A percentile compares a stretch with the other conserved stretches of the same genome.
These are phyloP conservation scores for Aspergillus proliferans DNA, from an alignment of 2,329 filamentous ascomycete species.

Conservation along the genomic window DNA sequence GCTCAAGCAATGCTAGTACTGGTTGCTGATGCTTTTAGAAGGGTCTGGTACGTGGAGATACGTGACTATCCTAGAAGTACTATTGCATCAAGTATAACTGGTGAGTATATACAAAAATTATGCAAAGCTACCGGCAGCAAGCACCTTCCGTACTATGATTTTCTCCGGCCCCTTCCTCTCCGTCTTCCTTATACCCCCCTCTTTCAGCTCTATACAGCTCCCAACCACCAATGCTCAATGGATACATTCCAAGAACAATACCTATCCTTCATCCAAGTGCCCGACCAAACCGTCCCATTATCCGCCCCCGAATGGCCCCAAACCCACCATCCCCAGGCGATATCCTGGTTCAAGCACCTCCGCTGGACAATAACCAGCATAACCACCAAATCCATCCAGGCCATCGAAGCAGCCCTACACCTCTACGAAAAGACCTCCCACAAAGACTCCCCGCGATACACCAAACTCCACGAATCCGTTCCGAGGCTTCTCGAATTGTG, in stretches of 20 bases:
- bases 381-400: background rate
- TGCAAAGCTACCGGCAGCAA: background rate
- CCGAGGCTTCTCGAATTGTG: background rate
- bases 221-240: background rate
- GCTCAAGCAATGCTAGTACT: background rate
- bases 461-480: background rate
- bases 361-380: background rate
- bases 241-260: background rate
- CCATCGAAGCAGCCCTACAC: background rate
- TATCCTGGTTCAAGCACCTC: background rate
- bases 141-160: background rate
- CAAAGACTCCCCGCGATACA: background rate
- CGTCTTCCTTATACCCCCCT: background rate
- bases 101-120: background rate
- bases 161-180: background rate
- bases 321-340: background rate
- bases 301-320: background rate
- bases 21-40: background rate
- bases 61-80: background rate
- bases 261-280: background rate
- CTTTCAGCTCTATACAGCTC: background rate
- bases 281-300: background rate
- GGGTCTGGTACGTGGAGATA: background rate
- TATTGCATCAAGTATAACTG: background rate
- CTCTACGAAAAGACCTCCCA: background rate